Base-by-base conservation (phyloP, 257 asterid species). In the Datura wrightii region DNA sequence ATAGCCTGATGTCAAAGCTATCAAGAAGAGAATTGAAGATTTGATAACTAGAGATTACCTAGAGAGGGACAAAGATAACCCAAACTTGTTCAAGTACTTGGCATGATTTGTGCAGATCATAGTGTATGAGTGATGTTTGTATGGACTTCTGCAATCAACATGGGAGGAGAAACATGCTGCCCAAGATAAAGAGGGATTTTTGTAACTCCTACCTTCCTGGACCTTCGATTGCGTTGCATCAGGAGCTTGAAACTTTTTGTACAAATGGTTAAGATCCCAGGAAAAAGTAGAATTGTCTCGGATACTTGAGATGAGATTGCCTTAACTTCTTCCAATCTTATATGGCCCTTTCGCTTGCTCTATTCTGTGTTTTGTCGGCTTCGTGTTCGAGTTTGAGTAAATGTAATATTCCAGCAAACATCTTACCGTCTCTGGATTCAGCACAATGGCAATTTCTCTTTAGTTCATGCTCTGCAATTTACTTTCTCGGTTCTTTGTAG, bases 11-110 rank as follows among this genome's bases (percentile, higher is more conserved):
- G 97, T 97, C 46, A 97, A 97, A 91, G 98, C 98, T 36, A 97
- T 97, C 90, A 97, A 97, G 90, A 97, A 97, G 92, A 93, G 99
- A 87, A 95, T 97, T 6, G 99, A 97, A 91, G 99, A 97, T 86
- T 83, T 97, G 90, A 97, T 97, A 82, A 95, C 97, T 65, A 92
- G 99, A 63, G 99, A 97, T 76, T 97, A 97, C 88, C 88, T 97
- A 55, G 98, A 97, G 80, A 90, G 99, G 81, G 99, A 97, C 95
- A 95, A 91, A 86, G 99, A 94, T 5, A 95, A 97, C 84, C 94
- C 98, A 34, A 97, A 97, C 91, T 31, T 90, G 91, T 95, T 97
- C 93, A 97, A 92, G 87, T 97, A 97, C 94, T 91, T 97, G 97
- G 99, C 99, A 9, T 97, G 88, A 96, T 82, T 83, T 70, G 41